Evolutionary conservation across 108 stramenopile genomes (phyloP).

Genomic region (Nitzschia putrida): DNA sequence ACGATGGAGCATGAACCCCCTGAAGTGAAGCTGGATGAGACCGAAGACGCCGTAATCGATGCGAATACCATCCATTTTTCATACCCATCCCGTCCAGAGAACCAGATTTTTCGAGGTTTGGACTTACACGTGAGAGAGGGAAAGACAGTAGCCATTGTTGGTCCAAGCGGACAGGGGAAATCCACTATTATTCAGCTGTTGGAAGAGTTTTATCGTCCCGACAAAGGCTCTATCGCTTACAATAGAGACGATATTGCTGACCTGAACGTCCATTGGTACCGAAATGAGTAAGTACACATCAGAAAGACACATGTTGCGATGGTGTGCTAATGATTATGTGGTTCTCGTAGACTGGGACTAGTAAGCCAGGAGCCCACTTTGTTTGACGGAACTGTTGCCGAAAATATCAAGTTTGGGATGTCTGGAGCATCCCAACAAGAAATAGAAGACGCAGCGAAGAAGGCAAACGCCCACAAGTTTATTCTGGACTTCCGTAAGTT

Average conservation of each 20-base stretch:
- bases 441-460: conserved; percentile 64
- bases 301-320: background rate
- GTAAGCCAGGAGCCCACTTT: conserved; percentile 67
- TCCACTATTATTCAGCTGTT: conserved; percentile 33
- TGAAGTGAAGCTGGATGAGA: background rate
- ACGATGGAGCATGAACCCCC: background rate
- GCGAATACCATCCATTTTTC: conserved; percentile 66
- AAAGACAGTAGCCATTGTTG: conserved; percentile 74
- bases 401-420: conserved; percentile 79
- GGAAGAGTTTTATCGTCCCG: conserved; percentile 70
- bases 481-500: conserved; percentile 46
- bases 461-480: conserved; percentile 79
- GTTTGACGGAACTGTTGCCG: conserved; percentile 67
- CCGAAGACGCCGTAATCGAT: conserved; percentile 18
- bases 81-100: conserved; percentile 75
- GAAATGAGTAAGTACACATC: conserved; percentile 25
- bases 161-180: conserved; percentile 43
- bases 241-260: conserved; percentile 68
- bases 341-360: conserved; percentile 40
- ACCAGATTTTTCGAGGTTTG: conserved; percentile 50
- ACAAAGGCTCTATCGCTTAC: conserved; percentile 48
- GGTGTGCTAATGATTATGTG: no score
- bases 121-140: conserved; percentile 52
- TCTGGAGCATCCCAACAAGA: conserved; percentile 37
- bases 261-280: conserved; percentile 63